Conservation (phyloP, 805 yeast genomes). For the Millerozyma miso region DNA sequence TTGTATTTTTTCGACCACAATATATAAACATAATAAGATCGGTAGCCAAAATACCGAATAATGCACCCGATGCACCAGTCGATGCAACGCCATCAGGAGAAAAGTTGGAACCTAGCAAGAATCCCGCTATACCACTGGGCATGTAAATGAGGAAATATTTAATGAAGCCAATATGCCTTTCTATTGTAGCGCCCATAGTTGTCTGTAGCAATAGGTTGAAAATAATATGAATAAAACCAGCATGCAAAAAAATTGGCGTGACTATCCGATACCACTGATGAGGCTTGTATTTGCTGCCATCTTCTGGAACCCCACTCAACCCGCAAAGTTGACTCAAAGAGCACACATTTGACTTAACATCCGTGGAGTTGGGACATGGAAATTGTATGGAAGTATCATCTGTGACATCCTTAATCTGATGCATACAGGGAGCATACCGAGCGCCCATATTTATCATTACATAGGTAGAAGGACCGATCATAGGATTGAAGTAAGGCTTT, state of each 20-base stretch:
- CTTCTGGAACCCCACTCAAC: conserved; percentile 41
- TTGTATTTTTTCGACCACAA: conserved; percentile 48
- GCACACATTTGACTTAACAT: conserved; percentile 52
- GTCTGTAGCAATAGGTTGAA: conserved; percentile 61
- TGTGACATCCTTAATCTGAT: conserved; percentile 45
- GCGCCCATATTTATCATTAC: conserved; percentile 67
- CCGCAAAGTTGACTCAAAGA: conserved; percentile 58
- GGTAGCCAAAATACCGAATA: conserved; percentile 65
- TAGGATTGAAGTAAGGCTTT: conserved; percentile 69
- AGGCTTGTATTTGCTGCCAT: conserved; percentile 37
- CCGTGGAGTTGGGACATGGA: conserved; percentile 71
- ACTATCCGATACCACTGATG: conserved; percentile 67
- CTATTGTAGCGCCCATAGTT: conserved; percentile 57
- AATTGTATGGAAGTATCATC: conserved; percentile 40
- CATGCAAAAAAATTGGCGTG: conserved; percentile 69
- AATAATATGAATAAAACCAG: conserved; percentile 65
- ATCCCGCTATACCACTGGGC: conserved; percentile 62
- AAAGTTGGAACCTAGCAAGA: conserved; percentile 64
- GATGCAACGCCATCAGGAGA: conserved; percentile 63
- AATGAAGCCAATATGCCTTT: conserved; percentile 50
- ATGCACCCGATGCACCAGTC: conserved; percentile 68
- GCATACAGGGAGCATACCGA: conserved; percentile 70
- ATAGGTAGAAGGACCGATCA: conserved; percentile 72
- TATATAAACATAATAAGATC: conserved; percentile 53
- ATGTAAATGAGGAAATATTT: conserved; percentile 54